Evolutionary conservation across 176 grass and related monocot species (phyloP).

Genomic region (Zizania latifolia): DNA sequence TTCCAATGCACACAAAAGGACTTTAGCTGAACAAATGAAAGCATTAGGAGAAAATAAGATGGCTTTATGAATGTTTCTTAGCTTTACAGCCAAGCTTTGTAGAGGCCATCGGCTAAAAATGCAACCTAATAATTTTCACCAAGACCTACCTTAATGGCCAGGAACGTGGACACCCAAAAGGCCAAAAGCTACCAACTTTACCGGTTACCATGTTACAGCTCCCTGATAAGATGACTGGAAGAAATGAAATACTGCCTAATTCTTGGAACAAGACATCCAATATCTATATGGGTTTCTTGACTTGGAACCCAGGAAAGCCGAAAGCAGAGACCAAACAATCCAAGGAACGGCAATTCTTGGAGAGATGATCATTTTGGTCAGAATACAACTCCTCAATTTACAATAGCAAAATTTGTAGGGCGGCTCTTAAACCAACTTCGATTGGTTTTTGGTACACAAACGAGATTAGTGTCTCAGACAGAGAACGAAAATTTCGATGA

Average conservation of each 20-base stretch:
- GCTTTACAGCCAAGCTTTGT: slow-evolving; percentile 45
- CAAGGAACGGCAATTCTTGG: slow-evolving; percentile 1
- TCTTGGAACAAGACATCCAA: background rate
- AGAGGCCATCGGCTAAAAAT: slow-evolving; percentile 29
- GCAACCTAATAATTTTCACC: slow-evolving; percentile 25
- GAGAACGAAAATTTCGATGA: background rate
- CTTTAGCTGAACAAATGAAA: background rate
- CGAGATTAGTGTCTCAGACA: background rate
- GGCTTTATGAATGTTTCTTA: slow-evolving; percentile 24
- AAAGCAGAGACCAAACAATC: background rate
- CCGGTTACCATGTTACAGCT: slow-evolving; percentile 8
- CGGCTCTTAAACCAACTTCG: background rate
- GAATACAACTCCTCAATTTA: background rate
- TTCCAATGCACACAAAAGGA: background rate
- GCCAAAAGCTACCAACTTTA: slow-evolving; percentile 24
- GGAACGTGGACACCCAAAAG: slow-evolving; percentile 3
- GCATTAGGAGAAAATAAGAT: slow-evolving; percentile 9
- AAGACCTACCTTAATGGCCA: background rate
- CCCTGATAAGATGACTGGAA: background rate
- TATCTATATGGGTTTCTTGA: slow-evolving; percentile 9
- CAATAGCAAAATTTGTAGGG: background rate
- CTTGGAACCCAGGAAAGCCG: slow-evolving; percentile 35
- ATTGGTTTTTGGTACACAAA: background rate
- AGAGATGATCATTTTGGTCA: background rate
- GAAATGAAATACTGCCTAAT: background rate